Evolutionary conservation across 805 yeast species (phyloP), one percentile per base, ranked within the genome.

Genomic region (Saccharomycopsis selenospora): DNA sequence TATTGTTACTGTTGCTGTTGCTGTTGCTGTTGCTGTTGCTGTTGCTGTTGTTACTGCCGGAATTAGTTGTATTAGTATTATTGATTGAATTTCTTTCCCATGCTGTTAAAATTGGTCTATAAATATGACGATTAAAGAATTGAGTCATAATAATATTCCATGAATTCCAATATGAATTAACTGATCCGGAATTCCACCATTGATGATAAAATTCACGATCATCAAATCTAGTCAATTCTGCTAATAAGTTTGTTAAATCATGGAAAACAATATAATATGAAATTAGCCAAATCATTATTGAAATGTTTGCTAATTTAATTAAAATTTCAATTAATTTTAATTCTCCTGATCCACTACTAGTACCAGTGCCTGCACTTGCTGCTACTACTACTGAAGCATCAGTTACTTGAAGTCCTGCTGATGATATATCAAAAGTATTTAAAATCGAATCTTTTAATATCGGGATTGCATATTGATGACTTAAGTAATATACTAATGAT

Each of bases 141-240:
- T 65, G 65, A 40, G 66, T 57, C 36, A 71, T 69, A 1, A 76
- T 74, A 51, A 59, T 62, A 57, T 72, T 72, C 77, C 77, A 72
- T 42, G 61, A 60, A 24, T 67, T 61, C 76, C 77, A 72, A 55
- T 70, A 72, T 14, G 71, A 62, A 17, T 70, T 71, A 10, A 72
- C 69, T 14, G 75, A 66, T n/a, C 71, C 69, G 1, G 74, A 66
- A 49, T 72, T 72, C 77, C 77, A 72, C 77, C 76, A 72, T 51
- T 71, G 73, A 27, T 62, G 66, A 49, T 72, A 72, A 57, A 72
- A 72, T 6, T 68, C 66, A 17, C 76, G 62, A 56, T 72, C 76
- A 11, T 69, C 73, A 50, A 72, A 72, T 14, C 66, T 55, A 36
- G 71, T 64, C 24, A 71, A 43, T 54, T 72, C 77, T 4, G 76